A percentile compares a stretch with the other conserved stretches of the same genome.
Conservation (phyloP, 306 rosid species). For the Cyclanthera cordifolia region DNA sequence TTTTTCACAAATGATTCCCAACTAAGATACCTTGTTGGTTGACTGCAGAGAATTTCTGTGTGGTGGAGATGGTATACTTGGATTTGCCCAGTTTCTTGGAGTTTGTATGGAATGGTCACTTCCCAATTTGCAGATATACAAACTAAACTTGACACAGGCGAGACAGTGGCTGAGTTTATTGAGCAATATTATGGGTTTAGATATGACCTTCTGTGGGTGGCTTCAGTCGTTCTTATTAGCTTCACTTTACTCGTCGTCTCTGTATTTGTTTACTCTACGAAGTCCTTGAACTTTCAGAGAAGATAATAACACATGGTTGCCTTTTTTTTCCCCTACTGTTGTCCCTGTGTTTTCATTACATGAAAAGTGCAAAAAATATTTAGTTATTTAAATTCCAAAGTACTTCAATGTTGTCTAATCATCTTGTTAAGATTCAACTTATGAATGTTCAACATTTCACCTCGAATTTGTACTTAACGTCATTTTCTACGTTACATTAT, state of each 20-base stretch:
- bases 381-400: background rate
- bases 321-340: background rate
- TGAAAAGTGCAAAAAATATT: background rate
- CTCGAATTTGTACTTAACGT: too few species aligned
- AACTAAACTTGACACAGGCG: conserved; percentile 23
- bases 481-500: background rate
- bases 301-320: conserved; percentile 14
- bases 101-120: conserved; percentile 27
- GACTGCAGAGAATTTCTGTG: conserved; percentile 19
- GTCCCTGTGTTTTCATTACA: background rate
- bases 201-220: conserved; percentile 24
- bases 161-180: conserved; percentile 25
- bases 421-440: background rate
- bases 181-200: conserved; percentile 19
- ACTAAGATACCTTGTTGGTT: background rate
- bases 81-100: conserved; percentile 26
- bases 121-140: conserved; percentile 24
- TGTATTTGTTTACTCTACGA: conserved; percentile 10
- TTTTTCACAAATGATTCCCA: background rate
- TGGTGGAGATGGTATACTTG: conserved; percentile 32
- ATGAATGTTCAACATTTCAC: too few species aligned
- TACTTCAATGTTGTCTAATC: background rate
- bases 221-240: conserved; percentile 16
- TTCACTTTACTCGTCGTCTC: conserved; percentile 13
- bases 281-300: conserved; percentile 23